Conservation (phyloP, 371 early-diverging fungal genomes). For the Parasitella parasitica region DNA sequence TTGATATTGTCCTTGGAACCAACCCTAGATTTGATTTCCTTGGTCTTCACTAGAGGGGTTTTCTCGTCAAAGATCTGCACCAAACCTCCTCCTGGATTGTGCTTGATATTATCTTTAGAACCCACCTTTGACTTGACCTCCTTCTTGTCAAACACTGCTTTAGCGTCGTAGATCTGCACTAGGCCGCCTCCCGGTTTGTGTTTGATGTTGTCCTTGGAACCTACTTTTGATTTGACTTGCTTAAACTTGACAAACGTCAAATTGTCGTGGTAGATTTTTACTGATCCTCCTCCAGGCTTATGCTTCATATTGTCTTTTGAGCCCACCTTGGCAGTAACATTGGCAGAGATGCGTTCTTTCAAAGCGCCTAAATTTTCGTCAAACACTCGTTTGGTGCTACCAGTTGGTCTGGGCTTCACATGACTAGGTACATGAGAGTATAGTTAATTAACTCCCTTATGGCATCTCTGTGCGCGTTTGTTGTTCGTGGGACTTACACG, state of each 20-base stretch:
- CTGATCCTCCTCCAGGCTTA: slow-evolving; percentile 16
- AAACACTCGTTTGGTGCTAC: slow-evolving; percentile 18
- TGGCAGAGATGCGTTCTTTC: not conserved
- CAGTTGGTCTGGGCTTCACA: slow-evolving; percentile 24
- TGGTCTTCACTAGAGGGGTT: slow-evolving; percentile 2
- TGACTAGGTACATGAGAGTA: not conserved
- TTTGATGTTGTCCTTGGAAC: slow-evolving; percentile 20
- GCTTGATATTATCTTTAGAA: slow-evolving; percentile 23
- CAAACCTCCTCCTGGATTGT: slow-evolving; percentile 19
- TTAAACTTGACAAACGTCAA: not conserved
- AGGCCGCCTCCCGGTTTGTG: slow-evolving; percentile 21
- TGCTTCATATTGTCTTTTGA: slow-evolving; percentile 27
- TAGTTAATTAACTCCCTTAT: not conserved
- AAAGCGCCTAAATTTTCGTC: slow-evolving; percentile 14
- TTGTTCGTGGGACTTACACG: not conserved
- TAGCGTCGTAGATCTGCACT: slow-evolving; percentile 20
- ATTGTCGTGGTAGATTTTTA: slow-evolving; percentile 19
- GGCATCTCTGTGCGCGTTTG: not conserved
- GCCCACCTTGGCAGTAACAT: slow-evolving; percentile 25
- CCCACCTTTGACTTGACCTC: slow-evolving; percentile 17
- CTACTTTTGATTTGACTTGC: slow-evolving; percentile 15
- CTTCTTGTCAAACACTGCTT: slow-evolving; percentile 7
- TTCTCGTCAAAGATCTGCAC: slow-evolving; percentile 18
- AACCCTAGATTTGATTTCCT: slow-evolving; percentile 13
- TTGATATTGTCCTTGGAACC: slow-evolving; percentile 22